Evolutionary conservation across 805 yeast species (phyloP), one percentile per base, ranked within the genome.

Genomic region (Yamadazyma tumulicola): DNA sequence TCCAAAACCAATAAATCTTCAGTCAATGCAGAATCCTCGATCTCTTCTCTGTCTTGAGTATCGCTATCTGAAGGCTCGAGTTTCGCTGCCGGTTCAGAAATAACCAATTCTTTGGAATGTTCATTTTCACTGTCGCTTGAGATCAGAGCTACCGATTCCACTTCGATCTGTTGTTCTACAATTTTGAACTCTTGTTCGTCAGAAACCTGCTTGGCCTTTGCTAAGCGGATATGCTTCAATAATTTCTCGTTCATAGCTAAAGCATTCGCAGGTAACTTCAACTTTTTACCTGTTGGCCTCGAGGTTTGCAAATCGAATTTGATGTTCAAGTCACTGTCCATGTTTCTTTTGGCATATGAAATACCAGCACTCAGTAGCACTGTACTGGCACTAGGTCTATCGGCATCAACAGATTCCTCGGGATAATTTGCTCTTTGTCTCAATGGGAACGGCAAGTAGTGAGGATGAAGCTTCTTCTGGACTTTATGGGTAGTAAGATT

Each of bases 221-320:
- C n/a, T n/a, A n/a, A n/a, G n/a, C n/a, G n/a, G 3, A 37, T 26
- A 19, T 20, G n/a, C 1, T 42, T 26, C 5, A 53, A 27, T 16
- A 54, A 30, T 9, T 44, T 35, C 13, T 38, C 17, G 32, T 54
- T 53, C 53, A 52, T 51, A 5, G 21, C 10, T 19, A 23, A 34
- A 2, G 62, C 45, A 44, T 60, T 59, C 23, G 47, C 51, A 1
- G 66, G 65, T 6, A 54, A 34, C 21, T 28, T 9, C 6, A 57
- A 42, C 3, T 38, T 37, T 9, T 38, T 31, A 6, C 59, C 53
- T 6, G 19, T 18, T 5, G 66, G 66, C 33, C 45, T 52, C 8
- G 51, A 34, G 25, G 57, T 54, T 38, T 60, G 66, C 6, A 62
- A 32, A 39, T 62, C 64, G 34, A 60, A 62, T 18, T 46, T 48